Conservation (phyloP, 345 rosid genomes). For the Citrus reticulata region DNA sequence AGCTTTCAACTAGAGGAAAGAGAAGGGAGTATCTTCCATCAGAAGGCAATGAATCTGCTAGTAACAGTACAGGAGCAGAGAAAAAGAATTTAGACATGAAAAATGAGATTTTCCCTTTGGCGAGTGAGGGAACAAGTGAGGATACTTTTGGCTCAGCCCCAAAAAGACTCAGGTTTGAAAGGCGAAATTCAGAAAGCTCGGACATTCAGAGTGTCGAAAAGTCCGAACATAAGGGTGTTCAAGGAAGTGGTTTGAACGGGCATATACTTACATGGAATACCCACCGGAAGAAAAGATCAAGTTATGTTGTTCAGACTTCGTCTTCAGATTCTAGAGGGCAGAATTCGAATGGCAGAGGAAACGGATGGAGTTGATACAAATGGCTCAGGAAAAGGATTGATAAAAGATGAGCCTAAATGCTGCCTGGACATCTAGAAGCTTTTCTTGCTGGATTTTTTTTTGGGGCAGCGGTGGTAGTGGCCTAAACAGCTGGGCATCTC, state of each 20-base stretch:
- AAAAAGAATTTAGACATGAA: constrained; percentile 24
- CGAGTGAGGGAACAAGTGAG: constrained; percentile 70
- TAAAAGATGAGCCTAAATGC: not conserved
- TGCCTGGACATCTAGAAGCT: not conserved
- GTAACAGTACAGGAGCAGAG: constrained; percentile 37
- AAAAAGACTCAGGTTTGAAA: constrained; percentile 29
- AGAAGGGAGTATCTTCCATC: constrained; percentile 38
- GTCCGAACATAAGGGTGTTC: constrained; percentile 29
- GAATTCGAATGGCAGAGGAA: constrained; percentile 61
- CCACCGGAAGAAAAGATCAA: constrained; percentile 85
- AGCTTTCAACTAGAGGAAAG: constrained; percentile 42
- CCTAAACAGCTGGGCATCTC: not conserved
- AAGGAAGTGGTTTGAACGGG: constrained; percentile 36
- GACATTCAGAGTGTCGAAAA: constrained; percentile 40
- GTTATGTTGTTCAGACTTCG: constrained; percentile 53
- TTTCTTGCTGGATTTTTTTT: not conserved
- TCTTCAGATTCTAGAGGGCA: constrained; percentile 79
- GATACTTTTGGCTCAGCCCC: constrained; percentile 46
- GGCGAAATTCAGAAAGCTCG: constrained; percentile 15
- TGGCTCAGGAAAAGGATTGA: not conserved
- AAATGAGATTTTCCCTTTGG: constrained; percentile 32
- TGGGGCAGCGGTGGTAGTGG: not conserved
- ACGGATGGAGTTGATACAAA: constrained; percentile 26
- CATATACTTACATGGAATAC: constrained; percentile 69
- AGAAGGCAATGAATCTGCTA: constrained; percentile 33